Conservation (phyloP, 352 stramenopile genomes). For the Phytophthora lateralis region DNA sequence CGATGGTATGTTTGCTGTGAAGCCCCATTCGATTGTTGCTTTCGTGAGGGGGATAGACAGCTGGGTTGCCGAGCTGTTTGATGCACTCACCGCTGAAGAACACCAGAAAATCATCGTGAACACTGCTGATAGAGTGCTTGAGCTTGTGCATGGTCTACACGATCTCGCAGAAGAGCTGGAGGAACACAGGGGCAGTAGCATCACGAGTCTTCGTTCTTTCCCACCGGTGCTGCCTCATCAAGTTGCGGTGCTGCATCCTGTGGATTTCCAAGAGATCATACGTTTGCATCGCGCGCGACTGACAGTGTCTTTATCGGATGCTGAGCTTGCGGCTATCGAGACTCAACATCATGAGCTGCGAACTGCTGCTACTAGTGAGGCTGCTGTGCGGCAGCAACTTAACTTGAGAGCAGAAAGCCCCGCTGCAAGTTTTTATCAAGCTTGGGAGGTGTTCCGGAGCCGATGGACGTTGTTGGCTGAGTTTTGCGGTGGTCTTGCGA, state of each 20-base stretch:
- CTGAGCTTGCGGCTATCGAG: slow-evolving; percentile 19
- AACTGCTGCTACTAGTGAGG: slow-evolving; percentile 23
- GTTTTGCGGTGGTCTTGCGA: slow-evolving; percentile 30
- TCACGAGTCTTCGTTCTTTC: slow-evolving; percentile 19
- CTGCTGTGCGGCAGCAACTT: slow-evolving; percentile 20
- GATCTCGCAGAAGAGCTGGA: slow-evolving; percentile 21
- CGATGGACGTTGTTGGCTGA: slow-evolving; percentile 24
- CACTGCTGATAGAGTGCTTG: slow-evolving; percentile 21
- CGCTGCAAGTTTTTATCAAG: slow-evolving; percentile 14
- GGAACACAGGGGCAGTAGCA: slow-evolving; percentile 6
- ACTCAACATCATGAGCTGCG: slow-evolving; percentile 26
- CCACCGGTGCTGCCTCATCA: slow-evolving; percentile 32
- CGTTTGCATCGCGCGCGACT: slow-evolving; percentile 15
- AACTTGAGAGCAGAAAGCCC: slow-evolving; percentile 11
- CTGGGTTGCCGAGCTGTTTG: slow-evolving; percentile 30
- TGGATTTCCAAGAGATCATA: slow-evolving; percentile 28
- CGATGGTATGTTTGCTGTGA: slow-evolving; percentile 30
- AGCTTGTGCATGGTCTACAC: slow-evolving; percentile 20
- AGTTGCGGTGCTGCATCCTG: slow-evolving; percentile 19
- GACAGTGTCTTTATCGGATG: slow-evolving; percentile 17
- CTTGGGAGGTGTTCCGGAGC: slow-evolving; percentile 16
- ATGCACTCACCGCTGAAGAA: slow-evolving; percentile 13
- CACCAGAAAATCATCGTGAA: slow-evolving; percentile 22
- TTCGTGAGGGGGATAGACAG: slow-evolving; percentile 24
- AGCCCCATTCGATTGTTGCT: slow-evolving; percentile 21